Conservation (phyloP, 306 rosid genomes). For the Arachis hypogaea region DNA sequence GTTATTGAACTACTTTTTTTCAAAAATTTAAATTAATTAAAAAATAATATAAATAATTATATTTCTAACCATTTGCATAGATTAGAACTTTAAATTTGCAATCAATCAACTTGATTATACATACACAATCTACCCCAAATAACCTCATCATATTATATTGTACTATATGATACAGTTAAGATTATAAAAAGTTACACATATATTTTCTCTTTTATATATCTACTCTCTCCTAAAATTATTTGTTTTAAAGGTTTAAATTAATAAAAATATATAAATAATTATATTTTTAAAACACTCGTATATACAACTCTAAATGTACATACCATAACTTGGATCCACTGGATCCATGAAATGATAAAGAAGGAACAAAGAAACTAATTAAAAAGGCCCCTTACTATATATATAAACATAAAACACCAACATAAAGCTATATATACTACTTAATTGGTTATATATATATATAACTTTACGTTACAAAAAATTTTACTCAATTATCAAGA, state of each 20-base stretch:
- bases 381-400: neutral
- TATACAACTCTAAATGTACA: no score
- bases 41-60: no score
- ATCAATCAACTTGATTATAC: neutral
- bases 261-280: no score
- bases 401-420: neutral
- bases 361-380: neutral
- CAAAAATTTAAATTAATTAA: no score
- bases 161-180: neutral
- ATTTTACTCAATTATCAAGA: no score
- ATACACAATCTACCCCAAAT: no score
- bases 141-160: neutral
- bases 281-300: no score
- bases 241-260: no score
- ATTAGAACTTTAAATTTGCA: neutral
- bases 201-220: neutral
- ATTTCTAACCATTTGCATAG: no score
- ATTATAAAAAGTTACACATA: neutral
- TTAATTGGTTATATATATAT: no score
- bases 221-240: neutral
- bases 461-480: no score
- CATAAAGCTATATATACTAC: neutral
- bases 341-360: neutral
- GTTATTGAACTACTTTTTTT: no score
- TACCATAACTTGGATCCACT: neutral